A percentile compares a stretch with the other conserved stretches of the same genome.
These are phyloP conservation scores for Candida hungchunana DNA, from an alignment of 805 yeast genomes.

Conservation along the genomic window DNA sequence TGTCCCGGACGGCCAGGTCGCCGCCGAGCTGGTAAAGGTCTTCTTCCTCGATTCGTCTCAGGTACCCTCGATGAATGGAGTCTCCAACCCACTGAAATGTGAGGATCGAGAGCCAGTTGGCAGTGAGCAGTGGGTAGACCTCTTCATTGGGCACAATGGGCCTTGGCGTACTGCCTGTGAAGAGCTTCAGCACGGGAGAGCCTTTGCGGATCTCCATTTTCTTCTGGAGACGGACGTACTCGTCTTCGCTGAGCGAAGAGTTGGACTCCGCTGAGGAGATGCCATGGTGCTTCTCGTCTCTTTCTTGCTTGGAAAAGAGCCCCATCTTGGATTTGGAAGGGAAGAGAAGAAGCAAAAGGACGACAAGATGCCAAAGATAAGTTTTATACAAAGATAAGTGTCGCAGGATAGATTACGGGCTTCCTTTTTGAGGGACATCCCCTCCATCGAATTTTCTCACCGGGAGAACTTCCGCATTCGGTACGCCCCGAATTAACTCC, in stretches of 20 bases:
- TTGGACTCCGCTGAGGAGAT: no score
- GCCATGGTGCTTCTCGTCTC: no score
- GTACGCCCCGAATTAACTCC: no score
- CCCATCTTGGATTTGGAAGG: no score
- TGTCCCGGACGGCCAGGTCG: constrained; percentile 30
- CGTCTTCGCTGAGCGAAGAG: constrained; percentile 2
- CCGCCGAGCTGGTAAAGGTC: constrained; percentile 47
- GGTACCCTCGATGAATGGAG: constrained; percentile 44
- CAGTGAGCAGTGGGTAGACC: constrained; percentile 19
- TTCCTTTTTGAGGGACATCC: no score
- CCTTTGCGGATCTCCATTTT: constrained; percentile 19
- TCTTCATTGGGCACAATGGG: constrained; percentile 19
- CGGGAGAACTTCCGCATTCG: no score
- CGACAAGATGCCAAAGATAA: no score
- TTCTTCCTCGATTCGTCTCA: constrained; percentile 53
- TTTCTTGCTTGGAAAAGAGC: no score
- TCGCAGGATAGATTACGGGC: no score
- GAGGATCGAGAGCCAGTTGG: constrained; percentile 17
- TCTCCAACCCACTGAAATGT: constrained; percentile 23
- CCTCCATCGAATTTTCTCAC: no score
- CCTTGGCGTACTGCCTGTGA: constrained; percentile 18
- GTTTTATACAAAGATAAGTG: no score
- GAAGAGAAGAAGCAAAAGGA: no score
- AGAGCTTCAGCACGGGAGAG: constrained; percentile 11
- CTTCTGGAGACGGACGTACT: constrained; percentile 8